Conservation (phyloP, 2,329 filamentous ascomycete species). For the Rasamsonia emersonii region DNA sequence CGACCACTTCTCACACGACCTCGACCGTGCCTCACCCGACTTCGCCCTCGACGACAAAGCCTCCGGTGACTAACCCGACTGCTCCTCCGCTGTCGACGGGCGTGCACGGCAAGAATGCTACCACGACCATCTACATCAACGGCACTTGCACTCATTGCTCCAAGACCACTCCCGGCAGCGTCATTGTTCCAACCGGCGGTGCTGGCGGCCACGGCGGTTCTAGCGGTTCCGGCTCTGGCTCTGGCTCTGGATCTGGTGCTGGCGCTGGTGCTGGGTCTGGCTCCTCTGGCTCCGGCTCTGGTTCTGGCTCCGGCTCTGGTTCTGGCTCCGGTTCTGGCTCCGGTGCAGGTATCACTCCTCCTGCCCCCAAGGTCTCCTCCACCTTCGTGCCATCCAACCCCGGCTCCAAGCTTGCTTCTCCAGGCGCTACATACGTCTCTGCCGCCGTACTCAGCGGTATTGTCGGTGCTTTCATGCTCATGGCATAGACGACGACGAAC, state of each 20-base stretch:
- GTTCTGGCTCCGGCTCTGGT: neutral
- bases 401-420: conserved; percentile 3
- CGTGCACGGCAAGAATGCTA: no score
- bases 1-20: no score
- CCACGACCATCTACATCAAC: neutral
- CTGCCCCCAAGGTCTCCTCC: conserved; percentile 2
- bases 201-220: conserved; percentile 9
- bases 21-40: no score
- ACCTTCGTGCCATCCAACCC: conserved; percentile 5
- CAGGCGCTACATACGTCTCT: conserved; percentile 3
- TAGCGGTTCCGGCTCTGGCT: conserved; percentile 10
- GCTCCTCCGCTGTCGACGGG: no score
- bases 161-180: conserved; percentile 2
- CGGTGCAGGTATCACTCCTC: neutral
- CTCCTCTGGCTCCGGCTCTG: neutral
- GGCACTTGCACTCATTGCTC: neutral
- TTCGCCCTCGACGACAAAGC: no score
- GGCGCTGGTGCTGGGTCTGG: conserved; percentile 10
- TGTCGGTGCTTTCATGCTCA: conserved; percentile 4
- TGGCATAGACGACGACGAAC: conserved; percentile 3
- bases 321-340: neutral
- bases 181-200: conserved; percentile 3
- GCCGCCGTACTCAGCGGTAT: conserved; percentile 7
- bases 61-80: no score
- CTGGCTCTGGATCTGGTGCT: conserved; percentile 9